These are phyloP conservation scores for Coemansia sp. DNA, from an alignment of 192 early-diverging fungal genomes.

Conservation along the genomic window DNA sequence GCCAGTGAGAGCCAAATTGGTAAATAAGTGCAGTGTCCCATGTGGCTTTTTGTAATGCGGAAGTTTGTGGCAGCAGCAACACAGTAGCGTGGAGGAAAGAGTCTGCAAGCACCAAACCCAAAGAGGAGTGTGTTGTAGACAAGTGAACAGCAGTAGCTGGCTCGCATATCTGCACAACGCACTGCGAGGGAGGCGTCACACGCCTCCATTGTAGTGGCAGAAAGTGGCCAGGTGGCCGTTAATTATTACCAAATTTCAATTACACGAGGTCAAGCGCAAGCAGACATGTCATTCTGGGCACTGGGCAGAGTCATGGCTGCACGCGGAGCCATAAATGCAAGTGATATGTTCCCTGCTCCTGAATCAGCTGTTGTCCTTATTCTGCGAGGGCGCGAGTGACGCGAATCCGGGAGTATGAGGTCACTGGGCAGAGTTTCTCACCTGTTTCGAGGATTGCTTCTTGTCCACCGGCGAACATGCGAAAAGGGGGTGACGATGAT, in stretches of 20 bases:
- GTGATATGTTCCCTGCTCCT: neutral
- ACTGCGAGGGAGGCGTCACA: conserved; percentile 10
- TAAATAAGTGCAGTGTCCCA: neutral
- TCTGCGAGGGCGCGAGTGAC: neutral
- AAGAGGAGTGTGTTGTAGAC: too few relatives aligned
- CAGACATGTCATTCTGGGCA: neutral
- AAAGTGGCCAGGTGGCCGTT: neutral
- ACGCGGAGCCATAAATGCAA: conserved; percentile 1
- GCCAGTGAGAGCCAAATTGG: neutral
- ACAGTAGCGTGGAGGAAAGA: too few relatives aligned
- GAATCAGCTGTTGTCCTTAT: neutral
- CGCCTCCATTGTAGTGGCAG: neutral
- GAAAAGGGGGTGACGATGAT: neutral
- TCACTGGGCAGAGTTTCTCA: neutral
- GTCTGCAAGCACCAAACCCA: too few relatives aligned
- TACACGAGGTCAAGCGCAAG: neutral
- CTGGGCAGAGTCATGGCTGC: neutral
- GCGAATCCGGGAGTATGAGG: neutral
- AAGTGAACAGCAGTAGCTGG: neutral
- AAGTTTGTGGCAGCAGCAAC: too few relatives aligned
- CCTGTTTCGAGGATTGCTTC: neutral
- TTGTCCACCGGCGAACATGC: neutral
- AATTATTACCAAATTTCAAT: conserved; percentile 5
- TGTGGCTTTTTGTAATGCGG: neutral
- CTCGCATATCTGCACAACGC: neutral